These are phyloP conservation scores for Penicillium chermesinum DNA, from an alignment of 495 filamentous ascomycete genomes.

Conservation along the genomic window DNA sequence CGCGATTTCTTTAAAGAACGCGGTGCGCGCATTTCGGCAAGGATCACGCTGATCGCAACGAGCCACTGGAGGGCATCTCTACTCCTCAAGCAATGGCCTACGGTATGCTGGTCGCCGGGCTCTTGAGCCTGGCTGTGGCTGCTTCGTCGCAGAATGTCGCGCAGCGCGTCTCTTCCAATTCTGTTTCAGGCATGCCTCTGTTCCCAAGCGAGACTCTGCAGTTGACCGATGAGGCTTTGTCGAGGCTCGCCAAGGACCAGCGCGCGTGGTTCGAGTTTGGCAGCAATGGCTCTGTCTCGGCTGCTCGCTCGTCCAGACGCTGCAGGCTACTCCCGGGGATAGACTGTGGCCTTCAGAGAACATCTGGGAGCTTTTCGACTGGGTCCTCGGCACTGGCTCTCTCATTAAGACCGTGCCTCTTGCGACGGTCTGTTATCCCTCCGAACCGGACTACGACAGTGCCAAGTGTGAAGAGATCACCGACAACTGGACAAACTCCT, in stretches of 20 bases:
- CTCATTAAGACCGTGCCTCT: conserved; percentile 53
- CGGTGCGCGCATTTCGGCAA: conserved; percentile 1
- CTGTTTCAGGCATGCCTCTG: conserved; percentile 18
- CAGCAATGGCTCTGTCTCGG: conserved; percentile 5
- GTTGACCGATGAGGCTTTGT: conserved; percentile 36
- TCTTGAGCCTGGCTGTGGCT: conserved; percentile 9
- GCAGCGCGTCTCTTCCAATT: conserved; percentile 9
- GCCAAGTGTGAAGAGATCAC: conserved; percentile 31
- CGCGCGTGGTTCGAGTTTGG: conserved; percentile 19
- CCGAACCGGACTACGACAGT: conserved; percentile 42
- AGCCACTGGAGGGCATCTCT: neutral
- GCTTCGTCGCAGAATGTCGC: conserved; percentile 2
- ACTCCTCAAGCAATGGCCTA: conserved; percentile 11
- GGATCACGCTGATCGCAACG: conserved; percentile 6
- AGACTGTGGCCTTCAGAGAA: conserved; percentile 36
- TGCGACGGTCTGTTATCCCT: conserved; percentile 50
- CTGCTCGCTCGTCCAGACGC: conserved; percentile 4
- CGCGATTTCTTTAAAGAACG: no score
- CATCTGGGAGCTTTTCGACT: conserved; percentile 42
- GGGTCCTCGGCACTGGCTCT: conserved; percentile 38
- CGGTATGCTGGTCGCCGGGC: conserved; percentile 2
- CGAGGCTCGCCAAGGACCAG: conserved; percentile 24
- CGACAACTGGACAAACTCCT: conserved; percentile 24
- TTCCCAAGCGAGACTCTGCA: conserved; percentile 41
- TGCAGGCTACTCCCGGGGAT: conserved; percentile 53